Evolutionary conservation across 768 basidiomycete genomes (phyloP).

Genomic region (Xerocomellus chrysenteron): DNA sequence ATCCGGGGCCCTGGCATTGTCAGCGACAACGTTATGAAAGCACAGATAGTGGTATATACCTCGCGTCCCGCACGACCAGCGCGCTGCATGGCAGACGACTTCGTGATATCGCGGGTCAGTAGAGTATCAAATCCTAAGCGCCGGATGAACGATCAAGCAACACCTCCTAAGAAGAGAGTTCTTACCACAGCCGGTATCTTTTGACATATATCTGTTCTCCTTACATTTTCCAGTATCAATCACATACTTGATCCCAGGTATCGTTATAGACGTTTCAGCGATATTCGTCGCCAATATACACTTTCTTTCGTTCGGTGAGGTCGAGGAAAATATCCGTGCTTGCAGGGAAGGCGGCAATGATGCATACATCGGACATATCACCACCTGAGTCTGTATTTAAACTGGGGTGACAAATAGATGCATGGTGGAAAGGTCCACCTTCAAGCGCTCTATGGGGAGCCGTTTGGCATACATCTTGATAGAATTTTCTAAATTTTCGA

Average conservation of each 20-base stretch:
- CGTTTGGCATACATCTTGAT: constrained; percentile 67
- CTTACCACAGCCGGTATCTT: constrained; percentile 65
- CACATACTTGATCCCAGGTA: constrained; percentile 93
- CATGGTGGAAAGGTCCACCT: constrained; percentile 38
- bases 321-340: constrained; percentile 67
- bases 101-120: constrained; percentile 76
- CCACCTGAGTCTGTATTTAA: constrained; percentile 47
- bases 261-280: constrained; percentile 96
- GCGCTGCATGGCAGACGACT: constrained; percentile 91
- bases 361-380: constrained; percentile 82
- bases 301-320: constrained; percentile 73
- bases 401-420: background rate
- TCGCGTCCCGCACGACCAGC: constrained; percentile 96
- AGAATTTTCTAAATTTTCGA: constrained; percentile 80
- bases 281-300: constrained; percentile 97
- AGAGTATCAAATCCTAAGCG: constrained; percentile 82
- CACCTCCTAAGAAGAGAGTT: background rate
- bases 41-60: constrained; percentile 34
- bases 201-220: constrained; percentile 83
- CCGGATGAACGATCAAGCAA: background rate
- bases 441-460: constrained; percentile 56
- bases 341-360: constrained; percentile 79
- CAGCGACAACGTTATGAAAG: background rate
- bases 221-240: constrained; percentile 97
- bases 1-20: constrained; percentile 61